Percentiles rank a stretch among this genome's conserved stretches.
Evolutionary conservation across 768 basidiomycete genomes (phyloP).

Genomic region (Amanita muscaria): DNA sequence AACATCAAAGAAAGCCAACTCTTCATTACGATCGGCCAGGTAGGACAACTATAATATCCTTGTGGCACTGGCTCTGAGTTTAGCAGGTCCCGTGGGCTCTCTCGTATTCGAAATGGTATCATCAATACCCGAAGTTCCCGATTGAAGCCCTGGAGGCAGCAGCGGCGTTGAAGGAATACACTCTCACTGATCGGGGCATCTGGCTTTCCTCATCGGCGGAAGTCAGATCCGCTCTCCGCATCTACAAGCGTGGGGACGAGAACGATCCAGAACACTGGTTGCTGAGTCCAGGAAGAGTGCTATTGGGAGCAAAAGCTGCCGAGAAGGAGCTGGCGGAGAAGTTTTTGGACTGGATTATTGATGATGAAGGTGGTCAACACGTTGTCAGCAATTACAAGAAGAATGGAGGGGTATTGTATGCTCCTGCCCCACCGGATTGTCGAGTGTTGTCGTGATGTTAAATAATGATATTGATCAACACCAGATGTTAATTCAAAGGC

Average conservation of each 20-base stretch:
- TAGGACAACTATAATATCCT: constrained; percentile 13
- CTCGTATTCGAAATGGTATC: constrained; percentile 48
- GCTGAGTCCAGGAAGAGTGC: constrained; percentile 40
- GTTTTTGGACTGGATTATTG: constrained; percentile 39
- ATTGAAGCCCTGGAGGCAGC: constrained; percentile 40
- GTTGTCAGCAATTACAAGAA: constrained; percentile 32
- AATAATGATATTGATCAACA: too few species aligned
- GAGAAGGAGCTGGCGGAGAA: constrained; percentile 18
- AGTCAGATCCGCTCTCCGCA: constrained; percentile 23
- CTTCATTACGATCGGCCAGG: constrained; percentile 43
- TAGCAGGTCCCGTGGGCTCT: constrained; percentile 53
- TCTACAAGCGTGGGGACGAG: constrained; percentile 36
- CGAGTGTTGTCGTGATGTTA: too few species aligned
- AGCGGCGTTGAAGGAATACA: constrained; percentile 40
- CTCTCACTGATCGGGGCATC: constrained; percentile 42
- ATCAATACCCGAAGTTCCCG: constrained; percentile 47
- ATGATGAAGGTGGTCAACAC: constrained; percentile 32
- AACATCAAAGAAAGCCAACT: constrained; percentile 48
- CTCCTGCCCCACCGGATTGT: constrained; percentile 24
- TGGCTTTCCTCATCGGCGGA: constrained; percentile 33
- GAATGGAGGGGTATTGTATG: constrained; percentile 23
- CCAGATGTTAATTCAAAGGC: too few species aligned
- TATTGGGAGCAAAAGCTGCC: constrained; percentile 25
- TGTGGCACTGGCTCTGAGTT: too few species aligned
- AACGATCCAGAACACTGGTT: constrained; percentile 24